Base-by-base conservation (phyloP, 2,329 filamentous ascomycete genomes). In the Zymoseptoria crescenta region DNA sequence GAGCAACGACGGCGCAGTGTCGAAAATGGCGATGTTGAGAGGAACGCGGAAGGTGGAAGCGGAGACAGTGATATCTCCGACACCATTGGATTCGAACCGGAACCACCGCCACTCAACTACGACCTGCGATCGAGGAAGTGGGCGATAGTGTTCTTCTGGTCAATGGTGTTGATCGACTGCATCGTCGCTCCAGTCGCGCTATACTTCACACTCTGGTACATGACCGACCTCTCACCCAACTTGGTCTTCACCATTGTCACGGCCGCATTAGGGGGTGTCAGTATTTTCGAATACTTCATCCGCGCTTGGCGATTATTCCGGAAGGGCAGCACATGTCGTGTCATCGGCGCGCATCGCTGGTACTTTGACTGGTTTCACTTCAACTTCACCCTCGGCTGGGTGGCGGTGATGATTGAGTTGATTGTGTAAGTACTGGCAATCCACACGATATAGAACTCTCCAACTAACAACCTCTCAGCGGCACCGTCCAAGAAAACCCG, bases 161-260 rank as follows among this genome's bases (percentile, higher is more conserved):
- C 74, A 0, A 69, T 86, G 49, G 83, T 85, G 58, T 68, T 85
- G 21, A 66, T 85, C 59, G 83, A 86, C 72, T 82, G 79, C 55
- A 74, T 84, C 60, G 79, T 75, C 58, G 81, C 84, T 72, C 83
- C 83, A 19, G 76, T 86, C 59, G 78, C 76, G 2, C 74, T 86
- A 1, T 86, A 86, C 72, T 86, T 82, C 74, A 76, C 79, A 54
- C 74, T 86, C 45, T 84, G 81, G 80, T 85, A 85, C 63, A 77
- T 76, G 62, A 80, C 81, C 8, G 55, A 64, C 27, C 68, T 85
- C 30, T 77, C 75, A 0, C 76, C 77, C 51, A 81, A 80, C 55
- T 75, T 77, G 41, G 73, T 81, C 65, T 81, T 81, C 71, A 79
- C 76, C 62, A 81, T 83, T 63, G 80, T 80, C 63, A 82, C 80